Base-by-base conservation (phyloP, 2,329 filamentous ascomycete genomes). In the Pyrenochaeta sp. region DNA sequence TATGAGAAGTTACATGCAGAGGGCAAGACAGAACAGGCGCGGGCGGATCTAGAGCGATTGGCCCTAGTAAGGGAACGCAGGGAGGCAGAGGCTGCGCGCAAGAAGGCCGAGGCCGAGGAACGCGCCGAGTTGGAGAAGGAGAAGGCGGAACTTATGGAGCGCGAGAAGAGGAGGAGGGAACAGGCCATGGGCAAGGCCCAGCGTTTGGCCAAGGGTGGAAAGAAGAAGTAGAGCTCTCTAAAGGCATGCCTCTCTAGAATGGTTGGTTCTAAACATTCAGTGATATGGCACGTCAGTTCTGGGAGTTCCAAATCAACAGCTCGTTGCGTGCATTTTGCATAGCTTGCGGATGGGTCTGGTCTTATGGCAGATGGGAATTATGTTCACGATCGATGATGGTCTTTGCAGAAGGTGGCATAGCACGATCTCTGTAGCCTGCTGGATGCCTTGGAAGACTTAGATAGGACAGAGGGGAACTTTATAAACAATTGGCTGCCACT, bases 21-120 rank as follows among this genome's bases (percentile, higher is more conserved):
- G 74, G 94, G 94, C 72, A 98, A 98, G 88, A 98, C 95, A 44
- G 95, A 99, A 60, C 91, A 97, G 84, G 93, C 94, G 47, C 90
- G 92, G 77, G 90, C 91, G 5, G 95, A 99, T 79, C 75, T 98
- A 67, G 94, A 92, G 58, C 87, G 95, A 54, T 81, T 99, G 72
- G 88, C 84, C 77, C 76, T 94, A 58, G 92, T 99, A 66, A 88
- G 89, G 47, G 92, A 97, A 84, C 90, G 92, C 81, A 87, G 95
- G 63, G 93, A 91, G 72, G 89, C 90, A 22, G 94, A 96, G 72
- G 88, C 91, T 52, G 91, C 89, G 30, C 84, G 92, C 70, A 93
- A 94, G 84, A 87, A 91, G 82, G 94, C 87, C 1, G 82, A 84
- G 72, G 81, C 81, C 42, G 80, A 82, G 68, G 82, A 84, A 77